Conservation (phyloP, 345 rosid genomes). For the Hypericum perforatum region DNA sequence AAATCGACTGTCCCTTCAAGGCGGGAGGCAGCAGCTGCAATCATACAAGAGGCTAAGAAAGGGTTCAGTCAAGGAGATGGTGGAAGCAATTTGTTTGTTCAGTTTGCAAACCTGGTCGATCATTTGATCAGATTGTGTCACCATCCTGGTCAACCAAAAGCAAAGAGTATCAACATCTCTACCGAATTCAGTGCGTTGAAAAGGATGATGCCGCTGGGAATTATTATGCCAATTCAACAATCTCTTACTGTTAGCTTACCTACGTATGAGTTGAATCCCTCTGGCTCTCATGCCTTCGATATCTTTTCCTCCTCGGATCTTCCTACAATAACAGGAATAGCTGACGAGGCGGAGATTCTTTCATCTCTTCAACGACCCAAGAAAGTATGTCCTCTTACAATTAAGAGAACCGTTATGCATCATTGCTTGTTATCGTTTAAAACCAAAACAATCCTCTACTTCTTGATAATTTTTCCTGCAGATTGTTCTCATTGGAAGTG, state of each 20-base stretch:
- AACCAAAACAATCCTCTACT: conserved; percentile 4
- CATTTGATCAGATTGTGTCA: conserved; percentile 84
- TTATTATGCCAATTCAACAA: conserved; percentile 87
- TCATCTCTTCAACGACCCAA: conserved; percentile 94
- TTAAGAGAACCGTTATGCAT: neutral
- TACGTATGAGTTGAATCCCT: conserved; percentile 37
- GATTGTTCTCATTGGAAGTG: conserved; percentile 87
- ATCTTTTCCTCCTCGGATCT: conserved; percentile 68
- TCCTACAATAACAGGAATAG: conserved; percentile 78
- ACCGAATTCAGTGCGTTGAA: conserved; percentile 96
- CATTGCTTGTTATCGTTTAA: neutral
- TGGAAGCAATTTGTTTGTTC: conserved; percentile 66
- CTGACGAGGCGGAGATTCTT: conserved; percentile 97
- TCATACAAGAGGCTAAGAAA: conserved; percentile 80
- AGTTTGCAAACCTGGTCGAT: conserved; percentile 83
- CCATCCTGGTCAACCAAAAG: conserved; percentile 77
- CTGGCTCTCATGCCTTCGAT: conserved; percentile 43
- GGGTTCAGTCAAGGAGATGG: conserved; percentile 60
- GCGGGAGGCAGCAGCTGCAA: conserved; percentile 89
- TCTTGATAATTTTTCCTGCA: conserved; percentile 22
- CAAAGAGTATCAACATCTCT: conserved; percentile 68
- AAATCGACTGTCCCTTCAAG: conserved; percentile 92
- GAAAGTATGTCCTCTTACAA: conserved; percentile 36
- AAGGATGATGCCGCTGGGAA: conserved; percentile 92
- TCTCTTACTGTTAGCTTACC: conserved; percentile 86